Base-by-base conservation (phyloP, 2,329 filamentous ascomycete genomes). In the Apiospora marii region DNA sequence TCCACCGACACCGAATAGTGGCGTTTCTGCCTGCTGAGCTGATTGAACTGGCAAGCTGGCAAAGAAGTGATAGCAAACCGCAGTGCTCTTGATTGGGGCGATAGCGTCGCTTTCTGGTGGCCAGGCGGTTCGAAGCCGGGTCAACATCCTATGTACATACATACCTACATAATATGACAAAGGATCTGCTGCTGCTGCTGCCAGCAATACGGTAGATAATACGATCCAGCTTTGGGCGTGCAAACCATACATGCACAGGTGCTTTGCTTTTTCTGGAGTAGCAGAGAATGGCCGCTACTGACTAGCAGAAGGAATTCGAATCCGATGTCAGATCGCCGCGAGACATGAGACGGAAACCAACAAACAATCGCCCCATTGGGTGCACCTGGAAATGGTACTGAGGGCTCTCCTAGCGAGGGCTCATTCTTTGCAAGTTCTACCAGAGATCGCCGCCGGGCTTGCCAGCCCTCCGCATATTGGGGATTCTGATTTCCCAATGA, bases 261-360 rank as follows among this genome's bases (percentile, higher is more conserved):
- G 58, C 34, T 64, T 64, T 64, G 34, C n/a, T 64, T 41, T 64
- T 64, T 12, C 46, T 49, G 58, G n/a, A n/a, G 10, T 64, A 12
- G 34, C n/a, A 64, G 10, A 41, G 12, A 30, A 64, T 64, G 58
- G 34, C 34, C 53, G 12, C 53, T 64, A 64, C 53, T 64, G 53
- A 64, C 30, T 41, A 41, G 58, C 58, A 64, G 58, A 64, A 64
- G 58, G 34, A 64, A 64, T 64, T 64, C n/a, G 58, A 64, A 41
- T n/a, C 58, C 58, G 58, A 64, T 64, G 58, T 64, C 58, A 64
- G 58, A 64, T 64, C 30, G 58, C 34, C 58, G 34, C 41, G 58
- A 64, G 58, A 64, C 58, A 64, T 64, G 34, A 64, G 58, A 64
- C 58, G 58, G 58, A 64, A 64, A 64, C 58, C 58, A 64, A 64